These are phyloP conservation scores for Ophiognomonia clavigignenti-juglandacearum DNA, from an alignment of 2,329 filamentous ascomycete genomes.

Conservation along the genomic window DNA sequence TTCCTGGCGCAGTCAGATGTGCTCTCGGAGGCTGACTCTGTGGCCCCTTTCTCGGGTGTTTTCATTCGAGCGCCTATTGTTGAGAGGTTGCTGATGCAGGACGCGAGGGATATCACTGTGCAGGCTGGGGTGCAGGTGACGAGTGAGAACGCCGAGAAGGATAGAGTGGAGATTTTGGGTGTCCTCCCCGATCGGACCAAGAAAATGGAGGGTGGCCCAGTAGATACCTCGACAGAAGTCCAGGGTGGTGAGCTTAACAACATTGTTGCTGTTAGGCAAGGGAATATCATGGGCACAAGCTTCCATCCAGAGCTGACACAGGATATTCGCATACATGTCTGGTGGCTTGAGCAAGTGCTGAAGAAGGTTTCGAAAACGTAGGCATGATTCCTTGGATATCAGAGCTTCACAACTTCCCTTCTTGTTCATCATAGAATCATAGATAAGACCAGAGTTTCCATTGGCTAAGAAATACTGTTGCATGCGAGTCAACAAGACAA, in stretches of 20 bases:
- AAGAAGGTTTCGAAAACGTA: constrained; percentile 20
- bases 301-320: constrained; percentile 93
- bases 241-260: constrained; percentile 50
- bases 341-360: constrained; percentile 79
- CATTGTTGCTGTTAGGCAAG: constrained; percentile 84
- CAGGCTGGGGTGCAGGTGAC: constrained; percentile 27
- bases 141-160: constrained; percentile 15
- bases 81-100: constrained; percentile 61
- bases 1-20: constrained; percentile 50
- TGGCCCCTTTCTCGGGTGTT: constrained; percentile 67
- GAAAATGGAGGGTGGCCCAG: constrained; percentile 29
- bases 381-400: too few relatives aligned
- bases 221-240: constrained; percentile 28
- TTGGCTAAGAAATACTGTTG: too few relatives aligned
- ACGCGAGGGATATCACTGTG: constrained; percentile 29
- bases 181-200: constrained; percentile 37
- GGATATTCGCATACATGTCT: constrained; percentile 82
- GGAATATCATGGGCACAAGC: constrained; percentile 88
- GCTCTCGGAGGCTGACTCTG: constrained; percentile 14
- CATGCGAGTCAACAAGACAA: too few relatives aligned
- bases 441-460: too few relatives aligned
- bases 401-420: too few relatives aligned
- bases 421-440: too few relatives aligned
- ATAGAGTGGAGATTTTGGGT: constrained; percentile 45
- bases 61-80: constrained; percentile 96